These are phyloP conservation scores for Elymus sibiricus DNA, from an alignment of 176 grass and related monocot species.

Conservation along the genomic window DNA sequence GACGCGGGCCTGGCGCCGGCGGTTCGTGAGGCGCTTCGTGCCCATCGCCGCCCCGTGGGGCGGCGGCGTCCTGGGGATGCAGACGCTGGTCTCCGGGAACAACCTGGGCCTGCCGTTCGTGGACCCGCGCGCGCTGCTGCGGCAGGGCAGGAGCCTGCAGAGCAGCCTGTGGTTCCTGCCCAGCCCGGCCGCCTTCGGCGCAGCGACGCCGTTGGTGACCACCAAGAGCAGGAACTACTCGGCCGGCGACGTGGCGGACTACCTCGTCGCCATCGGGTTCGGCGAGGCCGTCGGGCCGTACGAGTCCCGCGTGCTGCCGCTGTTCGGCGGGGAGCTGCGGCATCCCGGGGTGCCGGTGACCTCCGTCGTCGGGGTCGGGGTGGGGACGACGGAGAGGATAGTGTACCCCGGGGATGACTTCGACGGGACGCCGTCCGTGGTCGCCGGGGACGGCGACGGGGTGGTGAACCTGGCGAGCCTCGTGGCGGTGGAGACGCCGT, in stretches of 20 bases:
- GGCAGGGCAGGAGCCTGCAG: constrained; percentile 16
- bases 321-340: constrained; percentile 9
- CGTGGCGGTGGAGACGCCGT: constrained; percentile 28
- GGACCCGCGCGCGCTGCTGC: constrained; percentile 26
- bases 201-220: background rate
- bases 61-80: constrained; percentile 33
- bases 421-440: constrained; percentile 14
- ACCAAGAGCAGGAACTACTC: constrained; percentile 32
- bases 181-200: background rate
- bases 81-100: constrained; percentile 23
- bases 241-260: constrained; percentile 17
- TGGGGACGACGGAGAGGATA: constrained; percentile 36
- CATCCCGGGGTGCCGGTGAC: constrained; percentile 41
- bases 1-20: constrained; percentile 14
- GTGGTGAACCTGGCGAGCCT: constrained; percentile 44
- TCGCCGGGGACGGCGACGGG: constrained; percentile 47
- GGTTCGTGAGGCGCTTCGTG: constrained; percentile 33
- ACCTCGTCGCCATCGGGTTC: constrained; percentile 34
- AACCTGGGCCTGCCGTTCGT: constrained; percentile 38
- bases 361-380: constrained; percentile 32
- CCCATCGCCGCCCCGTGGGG: constrained; percentile 51
- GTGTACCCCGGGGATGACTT: constrained; percentile 31
- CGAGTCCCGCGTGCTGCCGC: constrained; percentile 35
- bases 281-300: constrained; percentile 31
- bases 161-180: constrained; percentile 49